Base-by-base conservation (phyloP, 2,329 filamentous ascomycete species). In the Aspergillus hortae region DNA sequence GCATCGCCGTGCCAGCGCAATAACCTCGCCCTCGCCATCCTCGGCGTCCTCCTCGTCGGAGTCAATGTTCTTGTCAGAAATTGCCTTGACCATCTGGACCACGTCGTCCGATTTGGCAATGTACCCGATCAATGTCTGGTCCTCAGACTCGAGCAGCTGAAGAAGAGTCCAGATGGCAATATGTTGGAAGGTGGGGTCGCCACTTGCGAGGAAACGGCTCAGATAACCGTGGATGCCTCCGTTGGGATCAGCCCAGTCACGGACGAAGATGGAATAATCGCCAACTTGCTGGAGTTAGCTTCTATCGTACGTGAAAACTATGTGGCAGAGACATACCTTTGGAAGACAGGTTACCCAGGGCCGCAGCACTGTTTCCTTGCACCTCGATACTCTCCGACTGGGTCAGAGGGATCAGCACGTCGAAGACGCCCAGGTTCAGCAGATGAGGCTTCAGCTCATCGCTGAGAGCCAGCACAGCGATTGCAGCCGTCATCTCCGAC, bases 401-500 rank as follows among this genome's bases (percentile, higher is more conserved):
- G 0, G 94, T 99, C 53, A 99, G 78, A 21, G 94, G 94, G 53
- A 99, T 97, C 52, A 99, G 76, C 11, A 97, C 92, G 66, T 96
- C 94, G 66, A 97, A 97, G 1, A 99, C 92, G 19, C 92, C 94
- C 2, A 97, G 81, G 55, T 90, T 92, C 49, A 99, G 77, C 11
- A 99, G 81, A 67, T 95, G 89, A 4, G 89, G 85, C 75, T 99
- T 99, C 53, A 99, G 81, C 58, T 99, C 94, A 64, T 99, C 94
- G 62, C 92, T 96, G 47, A 99, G 77, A 15, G 94, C 94, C 57
- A 99, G 80, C 12, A 99, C 94, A 35, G 94, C 94, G 72, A 99
- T 96, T 1, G 94, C 94, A n/a, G 94, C 94, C 4, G 94, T 99
- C 94, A 99, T 99, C 72, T 99, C 94, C 2, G 92, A 96, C 70